phyloP scores from a whole-genome alignment of 78 protist genomes.

The Emiliania huxleyi region DNA sequence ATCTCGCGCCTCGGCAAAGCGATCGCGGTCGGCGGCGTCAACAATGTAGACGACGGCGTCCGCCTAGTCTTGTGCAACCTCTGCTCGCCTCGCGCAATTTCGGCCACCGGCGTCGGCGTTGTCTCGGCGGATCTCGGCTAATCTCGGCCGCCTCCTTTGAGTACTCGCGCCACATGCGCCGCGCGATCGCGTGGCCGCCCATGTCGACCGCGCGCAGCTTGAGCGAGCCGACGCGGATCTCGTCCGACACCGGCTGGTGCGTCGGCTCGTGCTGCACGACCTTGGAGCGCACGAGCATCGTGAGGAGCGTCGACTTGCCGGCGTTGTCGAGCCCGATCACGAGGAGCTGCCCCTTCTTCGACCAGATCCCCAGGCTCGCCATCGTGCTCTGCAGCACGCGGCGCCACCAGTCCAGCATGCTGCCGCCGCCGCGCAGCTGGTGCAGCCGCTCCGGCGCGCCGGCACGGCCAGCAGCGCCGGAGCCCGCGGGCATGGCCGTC shows the following conservation, averaged over 20 bases:
- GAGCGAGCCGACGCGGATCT: neutral
- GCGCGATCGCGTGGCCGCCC: conserved; percentile 41
- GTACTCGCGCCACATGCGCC: conserved; percentile 30
- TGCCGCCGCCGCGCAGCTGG: neutral
- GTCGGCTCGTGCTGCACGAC: neutral
- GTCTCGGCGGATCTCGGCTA: no score
- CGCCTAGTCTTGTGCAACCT: no score
- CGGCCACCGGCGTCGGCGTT: no score
- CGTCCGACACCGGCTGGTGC: conserved; percentile 7
- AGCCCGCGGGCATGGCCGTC: no score
- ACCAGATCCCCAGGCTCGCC: neutral
- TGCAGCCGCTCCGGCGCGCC: neutral
- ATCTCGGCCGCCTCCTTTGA: neutral
- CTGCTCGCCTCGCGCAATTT: no score
- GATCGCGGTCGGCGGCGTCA: conserved; percentile 20
- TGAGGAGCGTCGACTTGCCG: conserved; percentile 23
- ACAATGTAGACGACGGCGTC: conserved; percentile 12
- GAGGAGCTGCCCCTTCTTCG: neutral
- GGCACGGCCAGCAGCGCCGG: no score
- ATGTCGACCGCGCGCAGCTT: conserved; percentile 28
- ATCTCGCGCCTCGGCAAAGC: conserved; percentile 6
- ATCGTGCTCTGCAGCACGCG: neutral
- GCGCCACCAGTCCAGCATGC: neutral
- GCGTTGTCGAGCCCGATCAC: conserved; percentile 33
- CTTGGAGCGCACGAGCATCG: neutral